A percentile compares a stretch with the other conserved stretches of the same genome.
Evolutionary conservation across 768 basidiomycete genomes (phyloP).

Genomic region (Lactarius hatsudake): DNA sequence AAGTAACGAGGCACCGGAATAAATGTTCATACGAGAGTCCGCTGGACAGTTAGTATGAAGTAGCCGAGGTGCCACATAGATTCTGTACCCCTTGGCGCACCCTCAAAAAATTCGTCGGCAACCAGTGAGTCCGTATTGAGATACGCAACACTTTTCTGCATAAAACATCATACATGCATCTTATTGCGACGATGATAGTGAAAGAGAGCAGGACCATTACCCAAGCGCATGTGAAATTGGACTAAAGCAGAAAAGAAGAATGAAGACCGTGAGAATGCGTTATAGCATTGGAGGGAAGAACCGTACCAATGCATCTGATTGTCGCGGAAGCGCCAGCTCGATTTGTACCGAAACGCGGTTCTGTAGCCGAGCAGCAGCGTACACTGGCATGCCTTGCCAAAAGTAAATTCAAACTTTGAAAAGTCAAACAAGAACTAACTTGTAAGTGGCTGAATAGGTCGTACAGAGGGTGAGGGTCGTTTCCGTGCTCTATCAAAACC

Average conservation of each 20-base stretch:
- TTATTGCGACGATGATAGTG: neutral
- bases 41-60: too few relatives aligned
- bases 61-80: too few relatives aligned
- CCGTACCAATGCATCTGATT: neutral
- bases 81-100: too few relatives aligned
- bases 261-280: neutral
- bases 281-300: neutral
- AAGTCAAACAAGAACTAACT: too few relatives aligned
- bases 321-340: neutral
- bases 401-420: too few relatives aligned
- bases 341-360: neutral
- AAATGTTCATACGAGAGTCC: neutral
- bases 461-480: too few relatives aligned
- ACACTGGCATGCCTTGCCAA: too few relatives aligned
- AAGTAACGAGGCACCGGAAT: neutral
- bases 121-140: too few relatives aligned
- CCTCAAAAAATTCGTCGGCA: too few relatives aligned
- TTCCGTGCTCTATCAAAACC: too few relatives aligned
- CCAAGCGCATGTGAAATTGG: neutral
- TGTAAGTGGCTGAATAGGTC: too few relatives aligned
- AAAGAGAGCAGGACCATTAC: neutral
- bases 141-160: neutral
- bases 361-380: too few relatives aligned
- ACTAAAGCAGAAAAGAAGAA: neutral
- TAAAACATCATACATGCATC: neutral